Conservation (phyloP, 345 rosid genomes). For the Moricandia arvensis region DNA sequence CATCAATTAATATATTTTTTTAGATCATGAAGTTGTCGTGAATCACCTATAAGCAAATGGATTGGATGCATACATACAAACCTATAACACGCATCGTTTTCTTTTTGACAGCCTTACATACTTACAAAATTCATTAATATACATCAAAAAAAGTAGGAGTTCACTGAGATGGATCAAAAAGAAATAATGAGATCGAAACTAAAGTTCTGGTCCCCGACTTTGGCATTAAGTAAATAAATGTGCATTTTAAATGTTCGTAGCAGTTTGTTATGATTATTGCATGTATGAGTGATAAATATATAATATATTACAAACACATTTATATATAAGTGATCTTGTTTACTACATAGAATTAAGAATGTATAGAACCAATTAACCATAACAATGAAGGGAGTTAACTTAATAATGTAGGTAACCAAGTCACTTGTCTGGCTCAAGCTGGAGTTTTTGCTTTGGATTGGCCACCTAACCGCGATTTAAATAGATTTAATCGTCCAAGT, state of each 20-base stretch:
- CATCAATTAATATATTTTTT: slow-evolving; percentile 11
- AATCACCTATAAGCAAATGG: slow-evolving; percentile 9
- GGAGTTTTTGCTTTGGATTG: too few species aligned
- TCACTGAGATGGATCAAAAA: not conserved
- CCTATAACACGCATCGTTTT: not conserved
- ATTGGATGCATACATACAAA: not conserved
- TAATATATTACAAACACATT: not conserved
- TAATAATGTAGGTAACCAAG: too few species aligned
- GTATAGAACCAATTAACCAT: not conserved
- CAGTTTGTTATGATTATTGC: not conserved
- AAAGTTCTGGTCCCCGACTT: not conserved
- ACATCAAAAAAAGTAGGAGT: not conserved
- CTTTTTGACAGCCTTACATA: not conserved
- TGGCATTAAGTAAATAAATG: not conserved
- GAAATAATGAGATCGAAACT: not conserved
- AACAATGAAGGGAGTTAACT: not conserved
- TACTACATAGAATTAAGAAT: not conserved
- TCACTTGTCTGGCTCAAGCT: too few species aligned
- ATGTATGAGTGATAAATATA: not conserved
- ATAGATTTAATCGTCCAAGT: too few species aligned
- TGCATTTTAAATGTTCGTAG: not conserved
- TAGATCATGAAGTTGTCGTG: slow-evolving; percentile 7
- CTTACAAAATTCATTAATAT: not conserved
- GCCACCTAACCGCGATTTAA: too few species aligned
- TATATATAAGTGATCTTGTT: not conserved